These are phyloP conservation scores for Turnera subulata DNA, from an alignment of 345 rosid species.

Conservation along the genomic window DNA sequence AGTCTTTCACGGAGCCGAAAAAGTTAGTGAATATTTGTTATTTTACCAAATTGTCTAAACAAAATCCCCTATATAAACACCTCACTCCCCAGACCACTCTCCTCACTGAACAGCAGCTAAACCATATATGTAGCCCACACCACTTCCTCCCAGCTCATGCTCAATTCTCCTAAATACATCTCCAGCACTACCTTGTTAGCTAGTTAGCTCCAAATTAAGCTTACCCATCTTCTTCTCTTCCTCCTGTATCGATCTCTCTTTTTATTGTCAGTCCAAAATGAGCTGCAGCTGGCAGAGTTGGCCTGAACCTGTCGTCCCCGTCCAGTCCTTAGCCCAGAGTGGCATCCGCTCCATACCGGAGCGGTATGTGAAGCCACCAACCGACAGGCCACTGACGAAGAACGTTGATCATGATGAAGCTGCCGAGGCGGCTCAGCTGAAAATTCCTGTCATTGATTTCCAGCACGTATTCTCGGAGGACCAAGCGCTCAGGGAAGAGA, in stretches of 20 bases:
- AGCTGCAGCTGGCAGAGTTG: constrained; percentile 20
- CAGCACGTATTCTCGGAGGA: constrained; percentile 11
- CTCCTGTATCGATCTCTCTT: neutral
- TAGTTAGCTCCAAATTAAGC: too few species aligned
- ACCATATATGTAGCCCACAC: neutral
- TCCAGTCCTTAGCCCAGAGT: constrained; percentile 26
- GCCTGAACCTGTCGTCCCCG: constrained; percentile 30
- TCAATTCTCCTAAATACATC: neutral
- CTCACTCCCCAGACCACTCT: too few species aligned
- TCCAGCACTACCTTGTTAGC: neutral
- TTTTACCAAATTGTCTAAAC: too few species aligned
- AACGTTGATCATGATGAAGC: neutral
- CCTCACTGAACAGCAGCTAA: neutral
- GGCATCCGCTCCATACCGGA: constrained; percentile 21
- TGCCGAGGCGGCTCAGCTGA: neutral
- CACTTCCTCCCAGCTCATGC: neutral
- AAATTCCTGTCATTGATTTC: constrained; percentile 27
- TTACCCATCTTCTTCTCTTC: neutral
- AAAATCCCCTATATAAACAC: too few species aligned
- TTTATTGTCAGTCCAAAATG: neutral
- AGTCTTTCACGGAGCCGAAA: too few species aligned
- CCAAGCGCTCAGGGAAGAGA: constrained; percentile 7
- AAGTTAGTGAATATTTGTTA: too few species aligned
- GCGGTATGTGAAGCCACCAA: constrained; percentile 22
- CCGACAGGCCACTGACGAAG: constrained; percentile 4